Evolutionary conservation across 495 filamentous ascomycete genomes (phyloP).

Genomic region (Podospora australis): DNA sequence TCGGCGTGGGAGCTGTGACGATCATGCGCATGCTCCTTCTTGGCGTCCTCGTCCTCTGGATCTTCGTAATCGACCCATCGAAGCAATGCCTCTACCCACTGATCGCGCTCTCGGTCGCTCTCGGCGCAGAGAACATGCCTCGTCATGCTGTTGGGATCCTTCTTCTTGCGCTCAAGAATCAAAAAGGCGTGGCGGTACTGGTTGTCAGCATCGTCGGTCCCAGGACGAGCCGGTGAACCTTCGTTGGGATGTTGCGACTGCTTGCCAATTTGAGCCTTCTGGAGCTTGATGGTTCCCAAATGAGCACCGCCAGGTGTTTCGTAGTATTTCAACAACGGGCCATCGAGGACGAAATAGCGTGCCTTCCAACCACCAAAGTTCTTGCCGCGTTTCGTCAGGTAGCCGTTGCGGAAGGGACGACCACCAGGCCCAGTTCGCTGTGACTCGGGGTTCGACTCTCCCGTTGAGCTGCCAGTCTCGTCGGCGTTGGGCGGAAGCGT

Average conservation of each 20-base stretch:
- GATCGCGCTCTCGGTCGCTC: slow-evolving; percentile 85
- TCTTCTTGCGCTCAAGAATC: slow-evolving; percentile 90
- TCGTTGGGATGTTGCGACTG: slow-evolving; percentile 60
- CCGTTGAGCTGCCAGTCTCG: slow-evolving; percentile 47
- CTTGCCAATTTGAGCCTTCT: slow-evolving; percentile 89
- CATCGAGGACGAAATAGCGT: slow-evolving; percentile 86
- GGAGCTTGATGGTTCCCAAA: slow-evolving; percentile 86
- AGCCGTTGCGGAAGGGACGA: slow-evolving; percentile 74
- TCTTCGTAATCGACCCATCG: slow-evolving; percentile 79
- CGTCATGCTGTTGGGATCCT: slow-evolving; percentile 84
- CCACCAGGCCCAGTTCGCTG: slow-evolving; percentile 51
- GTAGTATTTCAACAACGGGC: slow-evolving; percentile 83
- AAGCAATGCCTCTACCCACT: slow-evolving; percentile 85
- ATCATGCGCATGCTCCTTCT: slow-evolving; percentile 28
- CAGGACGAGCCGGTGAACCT: slow-evolving; percentile 53
- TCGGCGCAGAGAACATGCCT: slow-evolving; percentile 94
- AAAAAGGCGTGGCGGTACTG: slow-evolving; percentile 96
- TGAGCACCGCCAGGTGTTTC: slow-evolving; percentile 83
- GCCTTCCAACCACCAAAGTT: slow-evolving; percentile 99
- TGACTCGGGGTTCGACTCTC: slow-evolving; percentile 32
- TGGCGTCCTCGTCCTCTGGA: slow-evolving; percentile 46
- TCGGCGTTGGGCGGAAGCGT: slow-evolving; percentile 71
- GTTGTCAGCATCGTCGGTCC: slow-evolving; percentile 73
- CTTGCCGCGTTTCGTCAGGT: slow-evolving; percentile 93
- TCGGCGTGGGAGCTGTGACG: slow-evolving; percentile 23